Base-by-base conservation (phyloP, 73 alveolate species). In the Tetrahymena malaccensis region DNA sequence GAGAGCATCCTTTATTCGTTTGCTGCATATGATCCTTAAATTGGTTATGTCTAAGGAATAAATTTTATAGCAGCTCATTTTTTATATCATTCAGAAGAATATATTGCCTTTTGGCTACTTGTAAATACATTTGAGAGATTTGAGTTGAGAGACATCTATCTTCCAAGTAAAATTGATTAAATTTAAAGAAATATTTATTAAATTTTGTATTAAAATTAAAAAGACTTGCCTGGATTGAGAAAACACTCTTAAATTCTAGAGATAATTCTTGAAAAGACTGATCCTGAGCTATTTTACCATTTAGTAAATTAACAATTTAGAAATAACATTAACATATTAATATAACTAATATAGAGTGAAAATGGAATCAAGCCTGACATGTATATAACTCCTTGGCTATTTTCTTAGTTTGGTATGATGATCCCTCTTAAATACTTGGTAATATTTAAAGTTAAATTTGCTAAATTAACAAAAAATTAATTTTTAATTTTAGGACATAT, bases 11-110 rank as follows among this genome's bases (percentile, higher is more conserved):
- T 93, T 25, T 93, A 55, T 43, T 43, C 96, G 10, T 55, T 93
- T 93, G 93, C 93, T 43, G 84, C 57, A 93, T 93, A 93, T 25
- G 96, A 93, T 85, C 94, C 96, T n/a, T 43, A 93, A 27, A 35
- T 93, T n/a, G 98, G 99, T 33, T 98, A 98, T 96, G 99, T 97
- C 33, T 97, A 98, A 93, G 99, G 99, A 4, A 98, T 98, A 99
- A 98, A 98, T 95, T 98, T 98, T 94, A 98, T 98, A 35, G 99
- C 97, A 15, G 99, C 99, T 0, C 96, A 98, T 83, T 97, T 98
- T 35, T 96, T 98, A 55, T 98, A 37, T 85, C 99, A 98, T 95
- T 96, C 98, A 43, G 98, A 96, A 89, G 99, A 98, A 55, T 97
- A 96, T 94, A 95, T 97, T 84, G 98, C 99, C 27, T 98, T 98